These are phyloP conservation scores for Endocarpon pusillum DNA, from an alignment of 495 filamentous ascomycete genomes.

Conservation along the genomic window DNA sequence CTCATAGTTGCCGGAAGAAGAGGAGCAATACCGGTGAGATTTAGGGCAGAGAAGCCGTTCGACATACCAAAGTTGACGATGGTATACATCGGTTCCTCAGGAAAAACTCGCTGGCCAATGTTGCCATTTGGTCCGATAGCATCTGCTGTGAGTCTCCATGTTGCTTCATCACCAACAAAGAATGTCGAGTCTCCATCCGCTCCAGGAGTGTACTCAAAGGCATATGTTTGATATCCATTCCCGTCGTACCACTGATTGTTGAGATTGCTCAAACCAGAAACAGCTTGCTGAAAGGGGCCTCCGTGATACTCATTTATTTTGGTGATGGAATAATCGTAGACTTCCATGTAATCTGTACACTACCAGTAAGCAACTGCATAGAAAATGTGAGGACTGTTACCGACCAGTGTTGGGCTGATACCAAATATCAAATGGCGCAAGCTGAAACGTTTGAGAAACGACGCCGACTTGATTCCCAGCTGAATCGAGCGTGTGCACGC, in stretches of 20 bases:
- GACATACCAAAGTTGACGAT: slow-evolving; percentile 64
- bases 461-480: slow-evolving; percentile 32
- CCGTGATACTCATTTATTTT: slow-evolving; percentile 49
- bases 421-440: slow-evolving; percentile 62
- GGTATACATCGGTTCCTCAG: slow-evolving; percentile 51
- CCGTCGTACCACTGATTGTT: slow-evolving; percentile 68
- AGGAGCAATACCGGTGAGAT: slow-evolving; percentile 32
- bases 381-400: slow-evolving; percentile 2
- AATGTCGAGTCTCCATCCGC: slow-evolving; percentile 42
- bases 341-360: slow-evolving; percentile 35
- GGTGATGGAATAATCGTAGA: slow-evolving; percentile 43
- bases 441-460: slow-evolving; percentile 56
- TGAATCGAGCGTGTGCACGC: slow-evolving; percentile 35
- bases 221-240: slow-evolving; percentile 51
- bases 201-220: slow-evolving; percentile 58
- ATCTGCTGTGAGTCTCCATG: slow-evolving; percentile 48
- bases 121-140: slow-evolving; percentile 59
- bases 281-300: slow-evolving; percentile 54
- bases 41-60: slow-evolving; percentile 43
- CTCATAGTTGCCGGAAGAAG: slow-evolving; percentile 53
- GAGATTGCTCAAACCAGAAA: slow-evolving; percentile 52
- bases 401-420: slow-evolving; percentile 54
- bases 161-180: slow-evolving; percentile 48
- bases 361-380: not conserved
- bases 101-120: slow-evolving; percentile 50